Conservation (phyloP, 1,284 basidiomycete genomes). For the Cutaneotrichosporon dermatis region DNA sequence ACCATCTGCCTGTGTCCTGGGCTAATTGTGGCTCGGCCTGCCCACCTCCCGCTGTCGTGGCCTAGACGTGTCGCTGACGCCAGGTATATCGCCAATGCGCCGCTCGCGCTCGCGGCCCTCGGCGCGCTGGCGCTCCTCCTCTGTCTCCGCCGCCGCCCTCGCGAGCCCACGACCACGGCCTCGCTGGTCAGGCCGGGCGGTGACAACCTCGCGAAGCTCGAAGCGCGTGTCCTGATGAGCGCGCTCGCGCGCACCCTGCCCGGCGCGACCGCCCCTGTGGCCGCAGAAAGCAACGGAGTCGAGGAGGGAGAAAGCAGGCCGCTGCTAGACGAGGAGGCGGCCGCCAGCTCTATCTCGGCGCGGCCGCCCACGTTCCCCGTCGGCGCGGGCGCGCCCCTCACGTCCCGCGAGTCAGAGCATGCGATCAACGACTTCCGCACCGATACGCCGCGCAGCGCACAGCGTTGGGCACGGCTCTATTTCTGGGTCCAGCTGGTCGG, state of each 20-base stretch:
- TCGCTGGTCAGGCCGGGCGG: conserved; percentile 27
- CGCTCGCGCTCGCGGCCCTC: conserved; percentile 32
- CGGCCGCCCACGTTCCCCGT: not conserved
- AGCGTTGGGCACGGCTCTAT: conserved; percentile 23
- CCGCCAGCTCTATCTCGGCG: too few relatives aligned
- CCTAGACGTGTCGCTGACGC: not conserved
- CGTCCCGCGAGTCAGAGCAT: conserved; percentile 26
- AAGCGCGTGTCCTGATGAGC: conserved; percentile 38
- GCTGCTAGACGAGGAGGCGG: not conserved
- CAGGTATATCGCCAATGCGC: conserved; percentile 37
- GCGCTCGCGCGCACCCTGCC: conserved; percentile 23
- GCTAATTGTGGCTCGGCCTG: too few relatives aligned
- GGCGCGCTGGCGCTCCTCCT: conserved; percentile 19
- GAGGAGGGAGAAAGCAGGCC: too few relatives aligned
- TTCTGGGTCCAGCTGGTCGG: conserved; percentile 27
- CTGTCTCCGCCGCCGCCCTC: not conserved
- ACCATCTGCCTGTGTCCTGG: too few relatives aligned
- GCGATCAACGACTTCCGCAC: conserved; percentile 30
- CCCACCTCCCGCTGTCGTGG: too few relatives aligned
- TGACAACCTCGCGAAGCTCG: conserved; percentile 36
- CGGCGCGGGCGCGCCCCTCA: not conserved
- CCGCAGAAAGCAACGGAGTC: too few relatives aligned
- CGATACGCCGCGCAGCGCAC: conserved; percentile 8
- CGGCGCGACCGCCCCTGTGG: not conserved
- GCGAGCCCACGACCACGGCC: not conserved